Evolutionary conservation across 192 early-diverging fungal genomes (phyloP), one percentile per base, ranked within the genome.

Genomic region (Coemansia sp.): DNA sequence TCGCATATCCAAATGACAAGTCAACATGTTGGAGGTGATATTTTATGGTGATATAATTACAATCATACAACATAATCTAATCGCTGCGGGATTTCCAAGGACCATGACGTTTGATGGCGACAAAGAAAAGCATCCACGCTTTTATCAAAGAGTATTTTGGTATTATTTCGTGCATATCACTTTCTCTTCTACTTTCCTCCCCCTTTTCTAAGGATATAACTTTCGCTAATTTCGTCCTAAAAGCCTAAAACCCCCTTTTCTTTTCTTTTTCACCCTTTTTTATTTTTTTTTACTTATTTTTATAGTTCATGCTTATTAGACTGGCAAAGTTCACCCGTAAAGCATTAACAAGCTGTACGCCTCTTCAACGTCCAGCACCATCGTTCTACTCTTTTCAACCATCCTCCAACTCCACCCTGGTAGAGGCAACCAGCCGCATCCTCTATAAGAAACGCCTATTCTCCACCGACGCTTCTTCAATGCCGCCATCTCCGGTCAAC

Each of bases 291-390:
- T 50, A 38, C 16, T 42, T 41, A 38, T 32, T 42, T 41, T 74
- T 55, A 51, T 32, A 32, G 51, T 25, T 11, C 22, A 76, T 82
- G 74, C 62, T 74, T 51, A 37, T 75, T 61, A 68, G 68, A 4
- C 61, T 82, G 45, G 57, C 65, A 37, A 69, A 55, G 7, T 42
- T 71, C 25, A 58, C 75, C 13, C 71, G 75, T 71, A 67, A 62
- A 49, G 64, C 69, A 68, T 49, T 82, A 43, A 62, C 59, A 42
- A 65, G 73, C 45, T 75, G 78, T 63, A 72, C 64, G 13, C 54
- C 42, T 22, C 44, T 25, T 58, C 54, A 63, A 22, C 19, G 51
- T 37, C 56, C 49, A 66, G 1, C 58, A 6, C 41, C 11, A 37
- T 64, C 67, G n/a, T 48, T n/a, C 4, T 44, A 63, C 63, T 55